Evolutionary conservation across 169 alveolate genomes (phyloP).

Genomic region (Plasmodium falciparum): DNA sequence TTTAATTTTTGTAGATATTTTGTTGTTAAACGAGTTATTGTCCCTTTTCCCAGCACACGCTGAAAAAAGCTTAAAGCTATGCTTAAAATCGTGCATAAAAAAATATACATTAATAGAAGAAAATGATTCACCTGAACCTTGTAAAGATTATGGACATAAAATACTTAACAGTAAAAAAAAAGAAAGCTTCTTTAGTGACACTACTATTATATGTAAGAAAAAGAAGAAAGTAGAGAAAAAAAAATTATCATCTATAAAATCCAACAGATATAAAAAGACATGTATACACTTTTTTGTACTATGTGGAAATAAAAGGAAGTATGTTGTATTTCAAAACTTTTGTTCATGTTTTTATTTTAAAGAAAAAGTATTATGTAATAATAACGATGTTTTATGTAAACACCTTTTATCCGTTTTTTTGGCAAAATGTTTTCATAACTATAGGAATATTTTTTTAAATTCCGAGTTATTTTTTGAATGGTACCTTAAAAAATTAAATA

Average conservation of each 20-base stretch:
- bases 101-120: constrained; percentile 38
- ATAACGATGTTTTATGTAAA: constrained; percentile 55
- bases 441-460: constrained; percentile 38
- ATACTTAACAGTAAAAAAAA: constrained; percentile 7
- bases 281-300: constrained; percentile 57
- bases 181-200: constrained; percentile 56
- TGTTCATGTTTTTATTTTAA: constrained; percentile 76
- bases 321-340: constrained; percentile 50
- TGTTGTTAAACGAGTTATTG: constrained; percentile 61
- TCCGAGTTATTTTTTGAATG: constrained; percentile 49
- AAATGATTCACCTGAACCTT: neutral
- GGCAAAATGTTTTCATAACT: constrained; percentile 57
- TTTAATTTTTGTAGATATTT: constrained; percentile 50
- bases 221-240: neutral
- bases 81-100: constrained; percentile 55
- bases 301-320: constrained; percentile 55
- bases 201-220: constrained; percentile 23
- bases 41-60: constrained; percentile 71
- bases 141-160: neutral
- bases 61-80: constrained; percentile 68
- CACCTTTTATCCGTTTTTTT: constrained; percentile 57
- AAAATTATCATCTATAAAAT: neutral
- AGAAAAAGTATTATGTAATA: constrained; percentile 59
- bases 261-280: constrained; percentile 28
- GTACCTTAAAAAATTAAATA: constrained; percentile 35